Evolutionary conservation across 768 basidiomycete species (phyloP).

Genomic region (Pluteus cervinus): DNA sequence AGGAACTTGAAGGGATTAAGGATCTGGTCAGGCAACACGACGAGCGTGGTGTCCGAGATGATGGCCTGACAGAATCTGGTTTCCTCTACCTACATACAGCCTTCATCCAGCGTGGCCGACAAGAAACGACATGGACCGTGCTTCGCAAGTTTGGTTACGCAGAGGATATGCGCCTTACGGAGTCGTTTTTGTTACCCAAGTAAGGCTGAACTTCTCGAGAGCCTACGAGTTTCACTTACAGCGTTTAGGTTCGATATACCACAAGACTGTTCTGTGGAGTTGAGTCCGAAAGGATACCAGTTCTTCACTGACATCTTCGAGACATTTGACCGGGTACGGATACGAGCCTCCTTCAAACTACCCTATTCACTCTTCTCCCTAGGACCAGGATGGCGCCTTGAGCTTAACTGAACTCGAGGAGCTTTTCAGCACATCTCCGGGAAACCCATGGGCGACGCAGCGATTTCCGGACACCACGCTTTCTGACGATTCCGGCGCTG

Average conservation of each 20-base stretch:
- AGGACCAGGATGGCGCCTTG: conserved; percentile 92
- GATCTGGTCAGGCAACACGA: conserved; percentile 83
- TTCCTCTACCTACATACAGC: conserved; percentile 94
- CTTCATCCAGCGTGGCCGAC: conserved; percentile 91
- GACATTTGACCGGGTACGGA: conserved; percentile 79
- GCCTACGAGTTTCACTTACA: conserved; percentile 2
- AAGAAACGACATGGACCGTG: conserved; percentile 98
- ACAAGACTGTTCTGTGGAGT: conserved; percentile 89
- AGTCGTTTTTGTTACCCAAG: conserved; percentile 87
- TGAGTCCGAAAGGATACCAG: conserved; percentile 90
- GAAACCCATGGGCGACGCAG: conserved; percentile 92
- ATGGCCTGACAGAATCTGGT: conserved; percentile 86
- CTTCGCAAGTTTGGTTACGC: conserved; percentile 94
- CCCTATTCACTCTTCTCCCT: neutral
- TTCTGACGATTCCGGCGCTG: conserved; percentile 79
- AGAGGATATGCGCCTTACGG: conserved; percentile 86
- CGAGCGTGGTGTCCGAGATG: conserved; percentile 66
- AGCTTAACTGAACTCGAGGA: conserved; percentile 79
- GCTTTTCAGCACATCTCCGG: conserved; percentile 90
- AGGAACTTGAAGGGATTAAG: conserved; percentile 95
- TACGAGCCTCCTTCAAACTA: neutral
- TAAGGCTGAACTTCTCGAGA: conserved; percentile 29
- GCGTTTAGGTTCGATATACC: conserved; percentile 95
- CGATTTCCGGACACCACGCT: conserved; percentile 89
- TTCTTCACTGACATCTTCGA: conserved; percentile 98